Evolutionary conservation across 441 rosid species (phyloP).

Genomic region (Erodium moschatum): DNA sequence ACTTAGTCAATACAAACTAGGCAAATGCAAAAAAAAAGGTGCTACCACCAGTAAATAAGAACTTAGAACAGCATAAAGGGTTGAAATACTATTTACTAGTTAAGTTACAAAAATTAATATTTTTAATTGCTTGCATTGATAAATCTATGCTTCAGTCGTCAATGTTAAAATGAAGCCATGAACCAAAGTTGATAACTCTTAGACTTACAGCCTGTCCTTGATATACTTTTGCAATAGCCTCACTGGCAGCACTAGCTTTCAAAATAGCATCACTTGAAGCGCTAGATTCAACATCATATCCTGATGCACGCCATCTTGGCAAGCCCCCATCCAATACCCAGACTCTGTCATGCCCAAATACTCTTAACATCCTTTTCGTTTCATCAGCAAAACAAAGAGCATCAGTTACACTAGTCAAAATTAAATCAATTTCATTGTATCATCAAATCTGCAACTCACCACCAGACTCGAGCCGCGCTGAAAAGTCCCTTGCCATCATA

Average conservation of each 20-base stretch:
- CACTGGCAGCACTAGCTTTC: slow-evolving; percentile 29
- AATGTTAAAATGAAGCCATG: background rate
- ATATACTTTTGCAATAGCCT: slow-evolving; percentile 25
- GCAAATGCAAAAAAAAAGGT: background rate
- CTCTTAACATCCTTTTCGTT: slow-evolving; percentile 25
- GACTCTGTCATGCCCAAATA: slow-evolving; percentile 7
- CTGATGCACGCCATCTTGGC: slow-evolving; percentile 26
- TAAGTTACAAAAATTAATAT: too few relatives aligned
- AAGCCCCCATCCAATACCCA: slow-evolving; percentile 25
- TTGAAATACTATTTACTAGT: too few relatives aligned
- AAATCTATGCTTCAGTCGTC: background rate
- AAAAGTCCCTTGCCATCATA: slow-evolving; percentile 28
- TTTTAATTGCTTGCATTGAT: too few relatives aligned
- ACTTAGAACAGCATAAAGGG: too few relatives aligned
- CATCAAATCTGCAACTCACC: slow-evolving; percentile 16
- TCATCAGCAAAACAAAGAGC: background rate
- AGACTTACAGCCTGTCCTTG: slow-evolving; percentile 22
- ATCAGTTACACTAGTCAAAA: background rate
- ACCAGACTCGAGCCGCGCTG: slow-evolving; percentile 30
- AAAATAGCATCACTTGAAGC: slow-evolving; percentile 26
- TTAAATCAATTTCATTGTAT: background rate
- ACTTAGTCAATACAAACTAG: background rate
- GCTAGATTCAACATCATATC: slow-evolving; percentile 27
- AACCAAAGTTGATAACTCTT: background rate
- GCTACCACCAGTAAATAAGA: too few relatives aligned